Conservation (phyloP, 345 rosid genomes). For the Brassica cretica region DNA sequence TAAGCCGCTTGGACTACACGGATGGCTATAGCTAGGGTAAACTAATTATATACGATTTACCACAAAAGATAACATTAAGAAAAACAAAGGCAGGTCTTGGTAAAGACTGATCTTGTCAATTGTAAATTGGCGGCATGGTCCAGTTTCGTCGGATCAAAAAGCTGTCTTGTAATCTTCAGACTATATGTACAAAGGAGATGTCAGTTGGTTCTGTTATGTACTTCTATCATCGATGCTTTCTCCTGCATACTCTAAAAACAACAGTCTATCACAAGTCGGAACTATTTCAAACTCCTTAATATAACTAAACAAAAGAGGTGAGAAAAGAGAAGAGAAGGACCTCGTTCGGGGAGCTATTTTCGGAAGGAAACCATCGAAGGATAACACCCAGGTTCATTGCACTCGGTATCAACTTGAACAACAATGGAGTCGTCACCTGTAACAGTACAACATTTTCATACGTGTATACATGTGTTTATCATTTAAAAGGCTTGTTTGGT, state of each 20-base stretch:
- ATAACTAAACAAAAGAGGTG: not conserved
- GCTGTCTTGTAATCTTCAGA: not conserved
- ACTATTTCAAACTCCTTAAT: not conserved
- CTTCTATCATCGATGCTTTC: conserved; percentile 53
- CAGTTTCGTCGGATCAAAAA: conserved; percentile 21
- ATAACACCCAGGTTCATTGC: conserved; percentile 84
- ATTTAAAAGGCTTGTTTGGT: not conserved
- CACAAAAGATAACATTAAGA: not conserved
- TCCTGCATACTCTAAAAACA: conserved; percentile 45
- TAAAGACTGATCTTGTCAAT: conserved; percentile 10
- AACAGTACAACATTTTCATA: conserved; percentile 21
- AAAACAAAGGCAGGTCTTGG: not conserved
- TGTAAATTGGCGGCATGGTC: not conserved
- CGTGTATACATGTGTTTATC: not conserved
- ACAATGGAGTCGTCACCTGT: conserved; percentile 89
- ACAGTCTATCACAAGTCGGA: not conserved
- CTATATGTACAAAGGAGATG: conserved; percentile 22
- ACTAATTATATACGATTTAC: conserved; percentile 16
- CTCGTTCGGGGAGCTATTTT: conserved; percentile 59
- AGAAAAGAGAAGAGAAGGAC: conserved; percentile 43
- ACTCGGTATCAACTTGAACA: conserved; percentile 85
- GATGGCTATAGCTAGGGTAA: not conserved
- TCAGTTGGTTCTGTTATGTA: conserved; percentile 60
- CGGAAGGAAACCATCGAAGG: conserved; percentile 84
- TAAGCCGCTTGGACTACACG: not conserved